Evolutionary conservation across 2,329 filamentous ascomycete species (phyloP).

Genomic region (Diaporthe vexans): DNA sequence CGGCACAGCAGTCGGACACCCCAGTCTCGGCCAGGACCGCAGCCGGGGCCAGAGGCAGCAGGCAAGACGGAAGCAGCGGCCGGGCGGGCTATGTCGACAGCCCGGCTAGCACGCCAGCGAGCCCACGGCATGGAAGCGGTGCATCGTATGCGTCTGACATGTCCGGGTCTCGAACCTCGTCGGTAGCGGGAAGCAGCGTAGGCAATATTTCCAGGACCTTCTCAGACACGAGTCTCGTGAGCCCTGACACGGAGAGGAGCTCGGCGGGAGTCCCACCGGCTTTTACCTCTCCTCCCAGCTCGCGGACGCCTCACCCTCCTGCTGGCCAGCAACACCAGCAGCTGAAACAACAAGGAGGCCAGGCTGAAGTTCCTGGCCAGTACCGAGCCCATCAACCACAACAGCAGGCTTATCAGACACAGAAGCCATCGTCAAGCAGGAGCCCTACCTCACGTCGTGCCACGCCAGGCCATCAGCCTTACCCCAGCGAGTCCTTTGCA

Average conservation of each 20-base stretch:
- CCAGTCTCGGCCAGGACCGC: background rate
- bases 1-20: background rate
- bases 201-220: slow-evolving; percentile 35
- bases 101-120: slow-evolving; percentile 20
- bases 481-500: background rate
- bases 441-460: background rate
- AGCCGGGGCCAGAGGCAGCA: background rate
- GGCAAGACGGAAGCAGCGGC: background rate
- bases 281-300: background rate
- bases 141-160: slow-evolving; percentile 28
- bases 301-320: background rate
- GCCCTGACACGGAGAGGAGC: slow-evolving; percentile 12
- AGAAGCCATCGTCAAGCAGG: background rate
- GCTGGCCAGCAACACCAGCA: slow-evolving; percentile 1
- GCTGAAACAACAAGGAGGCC: background rate
- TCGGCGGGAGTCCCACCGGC: background rate
- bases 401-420: slow-evolving; percentile 7
- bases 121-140: slow-evolving; percentile 10
- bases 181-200: slow-evolving; percentile 28
- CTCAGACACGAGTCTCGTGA: slow-evolving; percentile 25
- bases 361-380: background rate
- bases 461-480: background rate
- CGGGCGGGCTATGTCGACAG: slow-evolving; percentile 10
- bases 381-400: background rate
- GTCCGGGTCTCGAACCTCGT: slow-evolving; percentile 29